phyloP scores from a whole-genome alignment of 106 monocot species.

The Posidonia australis region DNA sequence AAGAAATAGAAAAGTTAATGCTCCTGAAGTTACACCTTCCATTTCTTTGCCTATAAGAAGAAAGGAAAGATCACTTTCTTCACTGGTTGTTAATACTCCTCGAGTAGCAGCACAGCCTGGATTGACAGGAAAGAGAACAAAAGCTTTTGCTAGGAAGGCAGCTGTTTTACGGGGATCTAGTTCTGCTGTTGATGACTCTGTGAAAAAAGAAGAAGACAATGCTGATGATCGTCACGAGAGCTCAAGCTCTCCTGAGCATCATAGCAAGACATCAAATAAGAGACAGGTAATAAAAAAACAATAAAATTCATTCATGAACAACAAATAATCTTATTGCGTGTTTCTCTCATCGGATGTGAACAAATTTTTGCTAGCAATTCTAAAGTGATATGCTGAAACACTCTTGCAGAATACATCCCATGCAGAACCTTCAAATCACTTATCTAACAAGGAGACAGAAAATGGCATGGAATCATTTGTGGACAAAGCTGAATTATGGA shows the following conservation, averaged over 20 bases:
- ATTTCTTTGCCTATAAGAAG: constrained; percentile 62
- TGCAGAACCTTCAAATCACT: constrained; percentile 32
- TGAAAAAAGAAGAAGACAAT: constrained; percentile 37
- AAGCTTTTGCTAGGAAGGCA: constrained; percentile 48
- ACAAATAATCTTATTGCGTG: not conserved
- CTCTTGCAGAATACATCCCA: constrained; percentile 35
- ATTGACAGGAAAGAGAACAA: constrained; percentile 72
- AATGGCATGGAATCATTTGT: constrained; percentile 23
- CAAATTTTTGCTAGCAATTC: not conserved
- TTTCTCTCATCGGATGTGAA: not conserved
- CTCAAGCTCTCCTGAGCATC: constrained; percentile 33
- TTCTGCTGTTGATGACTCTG: constrained; percentile 28
- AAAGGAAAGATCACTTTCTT: constrained; percentile 96
- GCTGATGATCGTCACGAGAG: constrained; percentile 26
- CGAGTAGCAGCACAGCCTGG: constrained; percentile 37
- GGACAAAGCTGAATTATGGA: constrained; percentile 68
- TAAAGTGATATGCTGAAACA: not conserved
- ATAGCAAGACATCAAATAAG: constrained; percentile 33
- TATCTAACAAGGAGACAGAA: constrained; percentile 25
- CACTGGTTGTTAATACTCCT: constrained; percentile 77
- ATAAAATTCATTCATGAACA: not conserved
- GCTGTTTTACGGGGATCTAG: constrained; percentile 26
- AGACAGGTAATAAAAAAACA: constrained; percentile 39
- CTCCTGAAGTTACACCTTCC: constrained; percentile 44
- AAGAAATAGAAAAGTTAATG: constrained; percentile 51